Evolutionary conservation across 1,284 basidiomycete genomes (phyloP), one percentile per base, ranked within the genome.

Genomic region (Moesziomyces parantarcticus): DNA sequence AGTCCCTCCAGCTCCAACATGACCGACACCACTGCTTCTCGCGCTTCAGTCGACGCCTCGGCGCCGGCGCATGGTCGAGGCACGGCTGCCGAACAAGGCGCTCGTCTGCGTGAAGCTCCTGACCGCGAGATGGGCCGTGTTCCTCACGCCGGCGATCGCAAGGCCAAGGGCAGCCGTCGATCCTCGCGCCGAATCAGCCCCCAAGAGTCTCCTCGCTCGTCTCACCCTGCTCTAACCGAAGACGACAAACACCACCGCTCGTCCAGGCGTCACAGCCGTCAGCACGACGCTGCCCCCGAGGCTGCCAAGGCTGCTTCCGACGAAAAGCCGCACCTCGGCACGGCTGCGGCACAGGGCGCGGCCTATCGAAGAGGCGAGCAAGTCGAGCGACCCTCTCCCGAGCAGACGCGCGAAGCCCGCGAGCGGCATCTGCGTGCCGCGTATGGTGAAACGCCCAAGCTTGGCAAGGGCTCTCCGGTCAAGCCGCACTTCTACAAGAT

Each of bases 401-500:
- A 73, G 18, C 51, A 65, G 58, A 64, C 69, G 1, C 26, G 26
- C 13, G 62, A 61, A 22, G 63, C 73, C 4, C 58, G 59, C 10
- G 58, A 67, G 34, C 58, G 76, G 54, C 58, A 67, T 40, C 45
- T 74, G 0, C 66, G 71, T 20, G 71, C 65, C 3, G 61, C 61
- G 5, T 69, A 74, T 20, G 61, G 71, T 0, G 58, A 69, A 18
- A 69, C 51, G 5, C 66, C 71, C 36, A 57, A 57, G 50, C 53
- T 74, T n/a, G 71, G 71, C 48, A 61, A 60, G 25, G 71, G 71
- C 22, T 74, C 71, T 44, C 61, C 71, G 10, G 20, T 48, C 58
- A 73, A 74, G 58, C 75, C 75, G 29, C 63, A 72, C 34, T 54
- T 73, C 29, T 80, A 76, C 32, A 70, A 76, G 21, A 62, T 82